Base-by-base conservation (phyloP, 2,329 filamentous ascomycete genomes). In the Mollisia scopiformis region DNA sequence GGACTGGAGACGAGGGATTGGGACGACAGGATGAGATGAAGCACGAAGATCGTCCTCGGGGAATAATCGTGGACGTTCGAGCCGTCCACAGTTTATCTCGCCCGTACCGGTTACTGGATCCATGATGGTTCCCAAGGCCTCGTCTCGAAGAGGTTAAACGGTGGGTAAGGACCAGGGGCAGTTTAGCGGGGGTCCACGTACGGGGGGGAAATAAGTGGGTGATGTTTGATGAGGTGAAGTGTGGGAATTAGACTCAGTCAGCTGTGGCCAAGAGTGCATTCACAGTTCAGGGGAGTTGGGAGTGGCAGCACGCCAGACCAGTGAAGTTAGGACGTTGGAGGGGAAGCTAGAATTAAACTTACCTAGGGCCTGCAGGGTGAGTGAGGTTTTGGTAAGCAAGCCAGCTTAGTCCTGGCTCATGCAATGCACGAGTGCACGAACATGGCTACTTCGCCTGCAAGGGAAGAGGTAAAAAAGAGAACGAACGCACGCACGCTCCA, bases 71-170 rank as follows among this genome's bases (percentile, higher is more conserved):
- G 10, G 7, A 47, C 21, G 25, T 27, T 47, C 23, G 23, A 30
- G 30, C 47, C 47, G 47, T 30, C 16, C n/a, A 10, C 25, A 8
- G 28, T 19, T 14, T 28, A 33, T 51, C n/a, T 51, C 23, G 19
- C 16, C n/a, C 30, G 28, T 35, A 51, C 27, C 49, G 49, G 49
- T 33, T 51, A 16, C 27, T 51, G 49, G 30, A 33, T 51, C 23
- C 28, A 30, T 51, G 19, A 19, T 35, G 16, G 14, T 16, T 28
- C 6, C 46, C 46, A 31, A 49, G 23, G 46, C 46, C 46, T 16
- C 28, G 10, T 33, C 10, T 46, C 23, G 56, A 41, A 58, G 19
- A 35, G 30, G 55, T 57, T 51, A 51, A 50, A 57, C 13, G 11
- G 30, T 27, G 43, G 21, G 3, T 6, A 21, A 14, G 31, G 25